phyloP scores from a whole-genome alignment of 2,329 filamentous ascomycete genomes.

The Hymenoscyphus repandus region DNA sequence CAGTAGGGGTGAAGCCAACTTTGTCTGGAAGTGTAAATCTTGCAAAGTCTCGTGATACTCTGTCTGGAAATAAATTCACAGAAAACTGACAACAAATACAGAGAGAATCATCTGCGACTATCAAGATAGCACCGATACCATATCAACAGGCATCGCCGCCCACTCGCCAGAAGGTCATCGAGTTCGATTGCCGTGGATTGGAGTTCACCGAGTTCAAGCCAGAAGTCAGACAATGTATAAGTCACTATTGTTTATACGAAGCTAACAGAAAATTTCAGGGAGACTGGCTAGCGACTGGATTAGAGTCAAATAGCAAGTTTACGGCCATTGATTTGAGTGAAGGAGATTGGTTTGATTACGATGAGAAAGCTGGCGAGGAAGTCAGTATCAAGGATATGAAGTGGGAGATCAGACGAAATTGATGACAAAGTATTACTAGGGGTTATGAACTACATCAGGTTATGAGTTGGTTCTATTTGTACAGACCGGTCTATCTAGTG shows the following conservation, averaged over 20 bases:
- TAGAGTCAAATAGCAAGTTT: constrained; percentile 79
- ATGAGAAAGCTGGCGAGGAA: constrained; percentile 87
- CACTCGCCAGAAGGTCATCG: constrained; percentile 73
- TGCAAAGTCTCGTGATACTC: constrained; percentile 64
- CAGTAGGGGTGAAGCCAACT: constrained; percentile 93
- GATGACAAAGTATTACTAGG: background rate
- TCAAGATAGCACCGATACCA: constrained; percentile 65
- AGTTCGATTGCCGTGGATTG: constrained; percentile 89
- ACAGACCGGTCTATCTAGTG: background rate
- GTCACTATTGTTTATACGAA: background rate
- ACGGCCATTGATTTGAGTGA: constrained; percentile 75
- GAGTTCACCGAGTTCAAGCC: constrained; percentile 89
- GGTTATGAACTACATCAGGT: background rate
- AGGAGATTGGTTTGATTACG: constrained; percentile 97
- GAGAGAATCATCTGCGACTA: constrained; percentile 81
- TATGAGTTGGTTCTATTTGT: background rate
- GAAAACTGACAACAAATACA: constrained; percentile 31
- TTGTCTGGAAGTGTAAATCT: constrained; percentile 99
- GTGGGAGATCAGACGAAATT: constrained; percentile 63
- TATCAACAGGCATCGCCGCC: constrained; percentile 70
- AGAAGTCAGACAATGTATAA: constrained; percentile 54
- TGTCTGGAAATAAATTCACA: background rate
- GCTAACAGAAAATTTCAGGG: constrained; percentile 49
- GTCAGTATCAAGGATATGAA: constrained; percentile 86
- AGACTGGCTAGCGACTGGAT: constrained; percentile 80